A percentile compares a stretch with the other conserved stretches of the same genome.
These are phyloP conservation scores for Grifola frondosa DNA, from an alignment of 1,284 basidiomycete species.

Conservation along the genomic window DNA sequence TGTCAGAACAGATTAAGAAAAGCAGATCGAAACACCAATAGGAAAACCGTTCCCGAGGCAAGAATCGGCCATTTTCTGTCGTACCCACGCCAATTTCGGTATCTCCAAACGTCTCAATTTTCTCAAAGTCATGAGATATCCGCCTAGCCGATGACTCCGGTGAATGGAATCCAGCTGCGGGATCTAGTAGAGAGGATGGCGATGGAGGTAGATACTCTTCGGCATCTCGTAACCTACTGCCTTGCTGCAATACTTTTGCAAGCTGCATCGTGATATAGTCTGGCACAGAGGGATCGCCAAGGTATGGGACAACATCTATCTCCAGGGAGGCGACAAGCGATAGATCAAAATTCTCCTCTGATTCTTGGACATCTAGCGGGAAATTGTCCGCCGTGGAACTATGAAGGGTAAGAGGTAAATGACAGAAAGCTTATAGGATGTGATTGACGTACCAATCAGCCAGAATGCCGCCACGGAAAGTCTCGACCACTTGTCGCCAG, in stretches of 20 bases:
- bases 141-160: conserved; percentile 2
- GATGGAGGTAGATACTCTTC: conserved; percentile 26
- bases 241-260: conserved; percentile 72
- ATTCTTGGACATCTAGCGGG: conserved; percentile 63
- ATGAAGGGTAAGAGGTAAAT: not conserved
- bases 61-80: conserved; percentile 54
- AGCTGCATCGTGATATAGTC: conserved; percentile 72
- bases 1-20: conserved; percentile 74
- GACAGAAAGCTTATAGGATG: not conserved
- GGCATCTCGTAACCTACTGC: conserved; percentile 67
- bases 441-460: conserved; percentile 86
- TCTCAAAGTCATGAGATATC: conserved; percentile 36
- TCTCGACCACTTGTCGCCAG: conserved; percentile 85
- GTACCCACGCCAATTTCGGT: conserved; percentile 50
- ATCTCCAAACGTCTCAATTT: conserved; percentile 37
- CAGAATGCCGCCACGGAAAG: conserved; percentile 77
- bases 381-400: conserved; percentile 57
- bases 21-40: conserved; percentile 95
- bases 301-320: conserved; percentile 73
- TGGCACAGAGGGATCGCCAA: conserved; percentile 71
- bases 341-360: conserved; percentile 88
- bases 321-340: conserved; percentile 79
- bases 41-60: conserved; percentile 81
- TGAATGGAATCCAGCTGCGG: no score
- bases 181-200: conserved; percentile 22